Conservation (phyloP, 306 rosid genomes). For the Bauhinia variegata region DNA sequence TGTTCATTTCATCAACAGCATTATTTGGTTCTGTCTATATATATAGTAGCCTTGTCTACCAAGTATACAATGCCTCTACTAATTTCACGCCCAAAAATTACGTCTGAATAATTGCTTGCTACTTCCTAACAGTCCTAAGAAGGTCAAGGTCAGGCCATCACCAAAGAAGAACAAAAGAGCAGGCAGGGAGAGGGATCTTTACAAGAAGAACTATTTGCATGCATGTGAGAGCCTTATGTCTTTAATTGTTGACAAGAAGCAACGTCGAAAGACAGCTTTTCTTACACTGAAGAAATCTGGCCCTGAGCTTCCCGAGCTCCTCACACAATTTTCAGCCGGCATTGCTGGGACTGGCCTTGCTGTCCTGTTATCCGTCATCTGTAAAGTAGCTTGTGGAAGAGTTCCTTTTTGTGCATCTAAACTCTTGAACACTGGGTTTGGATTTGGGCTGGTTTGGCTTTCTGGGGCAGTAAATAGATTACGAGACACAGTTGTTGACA, state of each 20-base stretch:
- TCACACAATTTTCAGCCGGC: slow-evolving; percentile 69
- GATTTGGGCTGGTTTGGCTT: slow-evolving; percentile 81
- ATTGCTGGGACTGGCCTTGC: slow-evolving; percentile 88
- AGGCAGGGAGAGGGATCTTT: slow-evolving; percentile 63
- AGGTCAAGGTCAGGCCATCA: slow-evolving; percentile 59
- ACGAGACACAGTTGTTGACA: slow-evolving; percentile 54
- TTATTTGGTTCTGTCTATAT: slow-evolving; percentile 3
- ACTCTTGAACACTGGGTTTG: slow-evolving; percentile 63
- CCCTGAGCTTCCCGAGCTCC: slow-evolving; percentile 78
- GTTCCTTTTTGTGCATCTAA: slow-evolving; percentile 58
- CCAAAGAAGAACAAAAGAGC: slow-evolving; percentile 60
- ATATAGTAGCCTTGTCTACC: not conserved
- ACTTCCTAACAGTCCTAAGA: slow-evolving; percentile 67
- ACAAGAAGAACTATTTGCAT: slow-evolving; percentile 66
- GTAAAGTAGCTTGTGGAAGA: slow-evolving; percentile 62
- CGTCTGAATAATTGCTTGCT: slow-evolving; percentile 21
- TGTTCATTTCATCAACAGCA: not conserved
- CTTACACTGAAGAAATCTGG: slow-evolving; percentile 69
- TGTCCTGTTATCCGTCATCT: slow-evolving; percentile 64
- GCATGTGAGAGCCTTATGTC: slow-evolving; percentile 88
- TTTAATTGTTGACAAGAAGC: slow-evolving; percentile 56
- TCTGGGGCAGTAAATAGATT: slow-evolving; percentile 71
- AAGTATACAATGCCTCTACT: slow-evolving; percentile 8
- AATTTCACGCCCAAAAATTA: slow-evolving; percentile 15
- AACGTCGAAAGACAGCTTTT: slow-evolving; percentile 49